These are phyloP conservation scores for Ganoderma multipileum DNA, from an alignment of 1,284 basidiomycete species.

Conservation along the genomic window DNA sequence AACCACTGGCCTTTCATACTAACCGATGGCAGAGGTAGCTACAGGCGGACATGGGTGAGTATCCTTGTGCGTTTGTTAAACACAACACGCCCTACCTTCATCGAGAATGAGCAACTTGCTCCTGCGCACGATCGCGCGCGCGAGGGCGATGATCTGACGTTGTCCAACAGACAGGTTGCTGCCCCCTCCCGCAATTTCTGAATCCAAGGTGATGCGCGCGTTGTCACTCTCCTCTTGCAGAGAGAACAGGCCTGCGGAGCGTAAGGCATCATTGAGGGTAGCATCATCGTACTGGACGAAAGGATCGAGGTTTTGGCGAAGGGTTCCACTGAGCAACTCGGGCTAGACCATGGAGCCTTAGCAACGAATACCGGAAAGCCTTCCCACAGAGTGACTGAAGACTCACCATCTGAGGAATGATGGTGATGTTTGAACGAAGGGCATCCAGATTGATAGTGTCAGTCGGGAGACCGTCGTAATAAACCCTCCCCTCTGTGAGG, in stretches of 20 bases:
- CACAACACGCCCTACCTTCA: slow-evolving; percentile 34
- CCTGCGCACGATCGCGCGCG: slow-evolving; percentile 41
- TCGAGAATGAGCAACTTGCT: slow-evolving; percentile 46
- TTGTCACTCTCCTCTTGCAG: slow-evolving; percentile 38
- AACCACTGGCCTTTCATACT: not conserved
- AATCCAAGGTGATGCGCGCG: slow-evolving; percentile 44
- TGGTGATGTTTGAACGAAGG: slow-evolving; percentile 54
- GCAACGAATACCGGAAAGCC: not conserved
- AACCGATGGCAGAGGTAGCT: slow-evolving; percentile 63
- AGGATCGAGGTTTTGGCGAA: slow-evolving; percentile 51
- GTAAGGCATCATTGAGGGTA: slow-evolving; percentile 40
- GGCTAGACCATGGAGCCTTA: slow-evolving; percentile 42
- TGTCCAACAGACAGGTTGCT: slow-evolving; percentile 50
- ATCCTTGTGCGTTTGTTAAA: not conserved
- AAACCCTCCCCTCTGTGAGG: slow-evolving; percentile 52
- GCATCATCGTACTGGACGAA: slow-evolving; percentile 61
- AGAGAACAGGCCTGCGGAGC: slow-evolving; percentile 41
- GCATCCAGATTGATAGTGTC: slow-evolving; percentile 67
- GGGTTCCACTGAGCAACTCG: slow-evolving; percentile 44
- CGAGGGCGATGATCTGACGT: slow-evolving; percentile 42
- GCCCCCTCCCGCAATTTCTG: slow-evolving; percentile 44
- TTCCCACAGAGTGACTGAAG: not conserved
- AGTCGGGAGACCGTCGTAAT: slow-evolving; percentile 43
- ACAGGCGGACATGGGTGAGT: slow-evolving; percentile 2
- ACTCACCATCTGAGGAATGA: slow-evolving; percentile 52